Conservation (phyloP, 257 asterid species). For the Verbascum thapsus region DNA sequence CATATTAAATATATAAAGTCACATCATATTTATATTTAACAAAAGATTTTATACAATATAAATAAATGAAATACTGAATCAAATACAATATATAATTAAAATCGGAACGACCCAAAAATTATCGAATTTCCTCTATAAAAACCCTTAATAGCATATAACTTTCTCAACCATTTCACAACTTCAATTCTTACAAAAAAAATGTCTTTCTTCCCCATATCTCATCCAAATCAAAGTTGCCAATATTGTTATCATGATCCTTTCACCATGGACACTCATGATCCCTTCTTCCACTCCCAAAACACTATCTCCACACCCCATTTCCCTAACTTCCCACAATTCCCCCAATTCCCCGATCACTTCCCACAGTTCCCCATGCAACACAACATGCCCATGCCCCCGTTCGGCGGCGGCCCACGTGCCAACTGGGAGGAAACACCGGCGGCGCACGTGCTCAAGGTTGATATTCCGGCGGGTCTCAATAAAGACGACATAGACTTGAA, state of each 20-base stretch:
- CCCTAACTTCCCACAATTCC: no score
- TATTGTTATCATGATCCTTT: constrained; percentile 27
- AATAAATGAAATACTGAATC: no score
- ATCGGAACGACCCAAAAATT: background rate
- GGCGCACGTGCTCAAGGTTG: constrained; percentile 35
- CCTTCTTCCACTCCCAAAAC: constrained; percentile 17
- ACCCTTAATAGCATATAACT: background rate
- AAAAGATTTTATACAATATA: no score
- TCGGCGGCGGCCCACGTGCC: background rate
- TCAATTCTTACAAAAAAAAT: constrained; percentile 4
- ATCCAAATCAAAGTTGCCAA: constrained; percentile 27
- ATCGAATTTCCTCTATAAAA: constrained; percentile 24
- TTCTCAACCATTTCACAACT: background rate
- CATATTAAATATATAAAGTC: no score
- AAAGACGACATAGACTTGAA: constrained; percentile 47
- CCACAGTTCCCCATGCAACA: background rate
- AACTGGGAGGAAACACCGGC: constrained; percentile 49
- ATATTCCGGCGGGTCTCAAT: constrained; percentile 40
- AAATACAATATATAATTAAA: no score
- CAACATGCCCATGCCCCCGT: background rate
- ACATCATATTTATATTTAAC: no score
- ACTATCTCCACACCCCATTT: background rate
- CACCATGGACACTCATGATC: constrained; percentile 25
- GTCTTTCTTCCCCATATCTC: constrained; percentile 28
- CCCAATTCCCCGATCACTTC: no score